phyloP scores from a whole-genome alignment of 2,329 filamentous ascomycete species.

The Alternaria dauci region DNA sequence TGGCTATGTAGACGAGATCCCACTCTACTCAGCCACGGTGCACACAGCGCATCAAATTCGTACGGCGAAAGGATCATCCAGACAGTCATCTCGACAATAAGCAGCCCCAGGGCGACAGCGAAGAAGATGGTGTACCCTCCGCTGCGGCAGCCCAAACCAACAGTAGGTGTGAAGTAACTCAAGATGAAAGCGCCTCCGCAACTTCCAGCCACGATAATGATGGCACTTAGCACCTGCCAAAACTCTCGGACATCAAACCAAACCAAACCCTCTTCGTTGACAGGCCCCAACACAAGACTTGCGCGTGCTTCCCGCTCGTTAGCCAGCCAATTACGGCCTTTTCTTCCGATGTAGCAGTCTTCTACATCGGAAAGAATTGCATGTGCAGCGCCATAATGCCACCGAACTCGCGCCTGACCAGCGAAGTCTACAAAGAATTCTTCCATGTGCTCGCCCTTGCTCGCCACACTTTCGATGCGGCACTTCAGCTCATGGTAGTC shows the following conservation, averaged over 20 bases:
- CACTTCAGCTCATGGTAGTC: conserved; percentile 32
- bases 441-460: conserved; percentile 32
- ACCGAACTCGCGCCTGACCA: conserved; percentile 44
- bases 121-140: conserved; percentile 57
- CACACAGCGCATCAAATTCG: conserved; percentile 15
- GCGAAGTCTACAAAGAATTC: conserved; percentile 54
- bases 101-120: conserved; percentile 39
- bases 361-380: conserved; percentile 56
- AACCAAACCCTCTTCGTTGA: conserved; percentile 48
- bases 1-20: conserved; percentile 26
- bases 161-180: conserved; percentile 57
- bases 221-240: conserved; percentile 52
- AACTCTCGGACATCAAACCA: conserved; percentile 57
- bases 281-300: conserved; percentile 47
- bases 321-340: conserved; percentile 52
- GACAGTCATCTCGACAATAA: conserved; percentile 51
- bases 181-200: conserved; percentile 53
- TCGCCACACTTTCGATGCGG: conserved; percentile 37
- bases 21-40: conserved; percentile 19
- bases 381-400: conserved; percentile 55
- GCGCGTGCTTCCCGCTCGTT: conserved; percentile 45
- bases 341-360: conserved; percentile 49
- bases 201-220: conserved; percentile 50
- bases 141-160: conserved; percentile 54
- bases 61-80: conserved; percentile 44